Base-by-base conservation (phyloP, 2,329 filamentous ascomycete genomes). In the Dactylonectria estremocensis region DNA sequence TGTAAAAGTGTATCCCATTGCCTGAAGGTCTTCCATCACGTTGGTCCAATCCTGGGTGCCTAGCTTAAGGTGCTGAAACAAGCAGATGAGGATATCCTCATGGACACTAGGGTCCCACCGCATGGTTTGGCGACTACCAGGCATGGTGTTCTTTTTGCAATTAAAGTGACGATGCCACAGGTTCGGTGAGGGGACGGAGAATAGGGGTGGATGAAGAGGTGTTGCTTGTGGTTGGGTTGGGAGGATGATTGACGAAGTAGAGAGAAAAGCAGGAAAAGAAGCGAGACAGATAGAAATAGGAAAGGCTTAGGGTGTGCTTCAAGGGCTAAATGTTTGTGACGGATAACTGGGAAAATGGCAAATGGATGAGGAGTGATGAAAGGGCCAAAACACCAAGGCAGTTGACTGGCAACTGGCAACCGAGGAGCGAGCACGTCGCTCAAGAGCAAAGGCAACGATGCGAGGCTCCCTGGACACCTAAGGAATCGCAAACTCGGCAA, bases 101-200 rank as follows among this genome's bases (percentile, higher is more conserved):
- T 87, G 84, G 18, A 82, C 79, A 9, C 77, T 76, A 5, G 79
- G 73, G 31, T 80, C 80, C 85, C 85, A 88, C 37, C 76, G 79
- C 70, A 80, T 81, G 16, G 73, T 66, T 62, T 77, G 72, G 40
- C 78, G 76, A n/a, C 69, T 69, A n/a, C 69, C 69, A 49, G 73
- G 65, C 79, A 80, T 81, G 24, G 13, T 50, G 48, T 43, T 20
- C 7, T 20, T 56, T 33, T 49, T n/a, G 28, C 4, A 24, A n/a
- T 45, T 16, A 22, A 52, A 53, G 9, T 24, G n/a, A 16, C 20
- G 20, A 35, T 13, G 8, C 10, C 5, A 20, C 4, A 33, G 49
- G 31, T 20, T 43, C 5, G 5, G 5, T 14, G 55, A 3, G 49
- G 24, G n/a, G 6, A 58, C 13, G 50, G 33, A 20, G 60, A 18